Conservation (phyloP, 805 yeast species). For the Debaryomyces hansenii region DNA sequence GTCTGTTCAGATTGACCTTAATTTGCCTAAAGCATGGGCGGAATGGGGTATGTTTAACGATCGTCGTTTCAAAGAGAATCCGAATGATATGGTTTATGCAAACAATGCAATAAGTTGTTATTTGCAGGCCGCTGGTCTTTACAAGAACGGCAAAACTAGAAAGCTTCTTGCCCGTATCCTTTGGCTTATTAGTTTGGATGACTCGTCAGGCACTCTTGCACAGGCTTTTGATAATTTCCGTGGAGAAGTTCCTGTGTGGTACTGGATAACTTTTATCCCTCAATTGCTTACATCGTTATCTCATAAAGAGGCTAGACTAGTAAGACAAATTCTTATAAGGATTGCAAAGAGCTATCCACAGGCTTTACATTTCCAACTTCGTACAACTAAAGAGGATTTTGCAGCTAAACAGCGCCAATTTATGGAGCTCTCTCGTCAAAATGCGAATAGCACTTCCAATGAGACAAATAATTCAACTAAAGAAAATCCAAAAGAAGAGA, state of each 20-base stretch:
- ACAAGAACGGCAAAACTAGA: constrained; percentile 89
- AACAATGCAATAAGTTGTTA: constrained; percentile 94
- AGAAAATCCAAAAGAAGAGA: neutral
- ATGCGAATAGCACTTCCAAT: constrained; percentile 5
- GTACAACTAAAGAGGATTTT: constrained; percentile 94
- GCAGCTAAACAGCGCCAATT: constrained; percentile 82
- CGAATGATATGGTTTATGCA: constrained; percentile 78
- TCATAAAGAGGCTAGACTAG: constrained; percentile 86
- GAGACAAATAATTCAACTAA: neutral
- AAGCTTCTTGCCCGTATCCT: constrained; percentile 83
- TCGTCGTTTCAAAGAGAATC: constrained; percentile 78
- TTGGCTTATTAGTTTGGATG: constrained; percentile 93
- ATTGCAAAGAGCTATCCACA: constrained; percentile 98
- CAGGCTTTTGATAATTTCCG: constrained; percentile 88
- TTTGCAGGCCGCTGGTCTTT: constrained; percentile 95
- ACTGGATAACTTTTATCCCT: constrained; percentile 97
- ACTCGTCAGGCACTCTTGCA: constrained; percentile 73
- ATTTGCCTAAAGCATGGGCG: constrained; percentile 98
- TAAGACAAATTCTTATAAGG: constrained; percentile 81
- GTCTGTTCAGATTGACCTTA: constrained; percentile 93
- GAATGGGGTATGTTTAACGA: constrained; percentile 99
- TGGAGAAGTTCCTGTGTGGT: constrained; percentile 99
- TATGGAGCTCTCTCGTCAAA: constrained; percentile 30
- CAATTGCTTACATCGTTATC: constrained; percentile 88
- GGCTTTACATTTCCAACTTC: constrained; percentile 91